These are phyloP conservation scores for Neonectria magnoliae DNA, from an alignment of 2,329 filamentous ascomycete species.

Conservation along the genomic window DNA sequence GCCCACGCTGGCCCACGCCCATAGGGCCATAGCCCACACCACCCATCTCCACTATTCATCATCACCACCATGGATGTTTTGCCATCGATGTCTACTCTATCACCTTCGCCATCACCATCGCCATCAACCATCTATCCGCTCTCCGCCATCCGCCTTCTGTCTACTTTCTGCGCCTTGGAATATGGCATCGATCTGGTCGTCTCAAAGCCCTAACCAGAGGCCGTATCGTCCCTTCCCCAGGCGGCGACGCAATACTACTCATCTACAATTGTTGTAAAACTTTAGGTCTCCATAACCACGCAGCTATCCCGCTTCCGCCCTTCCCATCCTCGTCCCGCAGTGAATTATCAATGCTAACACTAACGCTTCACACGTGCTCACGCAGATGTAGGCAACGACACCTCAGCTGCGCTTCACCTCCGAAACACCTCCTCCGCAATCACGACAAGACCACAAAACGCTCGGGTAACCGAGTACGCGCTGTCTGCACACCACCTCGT, in stretches of 20 bases:
- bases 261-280: neutral
- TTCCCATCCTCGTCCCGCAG: constrained; percentile 1
- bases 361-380: constrained; percentile 2
- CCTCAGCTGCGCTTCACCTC: constrained; percentile 14
- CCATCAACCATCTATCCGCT: constrained; percentile 18
- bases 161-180: neutral
- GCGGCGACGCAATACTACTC: constrained; percentile 13
- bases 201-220: neutral
- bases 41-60: constrained; percentile 34
- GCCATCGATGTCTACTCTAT: constrained; percentile 27
- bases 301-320: neutral
- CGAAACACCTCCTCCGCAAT: constrained; percentile 11
- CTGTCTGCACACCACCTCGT: neutral
- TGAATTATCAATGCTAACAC: constrained; percentile 2
- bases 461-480: constrained; percentile 14
- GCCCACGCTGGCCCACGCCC: constrained; percentile 26
- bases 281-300: neutral
- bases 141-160: neutral
- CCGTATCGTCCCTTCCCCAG: constrained; percentile 16
- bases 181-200: neutral
- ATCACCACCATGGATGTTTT: constrained; percentile 15
- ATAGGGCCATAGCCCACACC: constrained; percentile 38
- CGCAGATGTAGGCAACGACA: constrained; percentile 3
- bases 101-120: constrained; percentile 26
- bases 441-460: constrained; percentile 13